A percentile compares a stretch with the other conserved stretches of the same genome.
These are phyloP conservation scores for Myxozyma mucilagina DNA, from an alignment of 805 yeast genomes.

Conservation along the genomic window DNA sequence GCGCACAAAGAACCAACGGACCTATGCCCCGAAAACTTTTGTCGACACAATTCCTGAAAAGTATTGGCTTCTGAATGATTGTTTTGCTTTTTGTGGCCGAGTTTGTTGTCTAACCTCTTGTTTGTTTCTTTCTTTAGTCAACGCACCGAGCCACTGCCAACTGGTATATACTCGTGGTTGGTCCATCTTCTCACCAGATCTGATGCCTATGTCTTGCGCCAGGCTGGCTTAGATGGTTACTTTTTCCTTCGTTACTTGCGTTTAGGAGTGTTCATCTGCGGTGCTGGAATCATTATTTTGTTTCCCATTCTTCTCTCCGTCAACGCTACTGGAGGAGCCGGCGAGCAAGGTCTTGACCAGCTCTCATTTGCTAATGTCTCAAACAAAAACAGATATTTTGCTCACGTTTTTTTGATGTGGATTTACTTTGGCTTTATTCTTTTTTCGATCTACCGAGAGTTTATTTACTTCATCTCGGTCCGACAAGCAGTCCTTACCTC, in stretches of 20 bases:
- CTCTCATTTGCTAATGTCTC: constrained; percentile 76
- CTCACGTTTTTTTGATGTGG: constrained; percentile 84
- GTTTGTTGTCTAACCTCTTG: not conserved
- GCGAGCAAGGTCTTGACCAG: constrained; percentile 67
- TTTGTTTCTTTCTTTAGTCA: constrained; percentile 4
- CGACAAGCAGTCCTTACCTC: constrained; percentile 77
- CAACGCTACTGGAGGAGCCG: constrained; percentile 64
- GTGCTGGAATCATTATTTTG: constrained; percentile 55
- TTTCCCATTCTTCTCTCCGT: constrained; percentile 79
- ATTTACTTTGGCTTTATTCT: constrained; percentile 67
- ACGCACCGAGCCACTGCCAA: constrained; percentile 70
- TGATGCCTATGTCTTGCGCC: constrained; percentile 73
- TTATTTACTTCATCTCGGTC: constrained; percentile 71
- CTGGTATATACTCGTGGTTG: constrained; percentile 72
- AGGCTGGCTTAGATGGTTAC: constrained; percentile 93
- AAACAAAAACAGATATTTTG: constrained; percentile 68
- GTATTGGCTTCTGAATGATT: constrained; percentile 13
- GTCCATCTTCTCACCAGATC: constrained; percentile 61
- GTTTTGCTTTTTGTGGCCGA: not conserved
- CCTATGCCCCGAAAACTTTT: constrained; percentile 80
- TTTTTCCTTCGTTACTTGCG: constrained; percentile 79
- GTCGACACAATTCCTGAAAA: constrained; percentile 52
- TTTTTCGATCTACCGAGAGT: constrained; percentile 78
- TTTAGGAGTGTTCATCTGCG: constrained; percentile 54
- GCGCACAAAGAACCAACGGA: constrained; percentile 65